Evolutionary conservation across 345 rosid genomes (phyloP).

Genomic region (Dipteronia sinensis): DNA sequence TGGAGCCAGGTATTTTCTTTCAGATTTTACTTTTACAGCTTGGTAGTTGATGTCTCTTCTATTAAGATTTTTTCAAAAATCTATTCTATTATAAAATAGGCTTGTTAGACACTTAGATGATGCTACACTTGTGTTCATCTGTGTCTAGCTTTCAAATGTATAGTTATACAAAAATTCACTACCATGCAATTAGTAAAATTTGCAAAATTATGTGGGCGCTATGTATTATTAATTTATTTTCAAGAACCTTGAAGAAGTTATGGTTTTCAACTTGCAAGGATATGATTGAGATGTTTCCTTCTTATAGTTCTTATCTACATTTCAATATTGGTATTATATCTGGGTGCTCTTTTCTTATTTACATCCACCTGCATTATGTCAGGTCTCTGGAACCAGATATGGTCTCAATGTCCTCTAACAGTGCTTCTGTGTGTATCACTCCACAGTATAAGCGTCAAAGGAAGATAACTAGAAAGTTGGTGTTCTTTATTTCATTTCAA

Average conservation of each 20-base stretch:
- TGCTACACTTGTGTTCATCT: too few relatives aligned
- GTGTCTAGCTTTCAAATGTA: too few relatives aligned
- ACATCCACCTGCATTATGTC: slow-evolving; percentile 19
- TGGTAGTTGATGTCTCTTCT: slow-evolving; percentile 17
- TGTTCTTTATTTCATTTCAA: slow-evolving; percentile 8
- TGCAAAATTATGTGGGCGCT: too few relatives aligned
- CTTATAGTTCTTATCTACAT: neutral
- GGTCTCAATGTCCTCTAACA: slow-evolving; percentile 23
- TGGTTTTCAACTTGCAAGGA: neutral
- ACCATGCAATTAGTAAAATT: too few relatives aligned
- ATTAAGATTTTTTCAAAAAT: neutral
- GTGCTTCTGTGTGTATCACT: slow-evolving; percentile 24
- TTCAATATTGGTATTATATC: neutral
- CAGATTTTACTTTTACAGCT: neutral
- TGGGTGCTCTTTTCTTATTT: neutral
- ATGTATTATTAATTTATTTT: too few relatives aligned
- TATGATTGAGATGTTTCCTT: neutral
- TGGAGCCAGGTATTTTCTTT: slow-evolving; percentile 41
- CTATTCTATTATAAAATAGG: neutral
- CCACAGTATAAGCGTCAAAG: slow-evolving; percentile 30
- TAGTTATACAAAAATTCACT: too few relatives aligned
- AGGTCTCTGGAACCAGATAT: slow-evolving; percentile 37
- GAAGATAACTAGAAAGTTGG: slow-evolving; percentile 57
- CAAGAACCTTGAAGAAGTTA: too few relatives aligned
- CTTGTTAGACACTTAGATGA: neutral